A percentile compares a stretch with the other conserved stretches of the same genome.
phyloP scores from a whole-genome alignment of 495 filamentous ascomycete genomes.

The Venustampulla echinocandica region DNA sequence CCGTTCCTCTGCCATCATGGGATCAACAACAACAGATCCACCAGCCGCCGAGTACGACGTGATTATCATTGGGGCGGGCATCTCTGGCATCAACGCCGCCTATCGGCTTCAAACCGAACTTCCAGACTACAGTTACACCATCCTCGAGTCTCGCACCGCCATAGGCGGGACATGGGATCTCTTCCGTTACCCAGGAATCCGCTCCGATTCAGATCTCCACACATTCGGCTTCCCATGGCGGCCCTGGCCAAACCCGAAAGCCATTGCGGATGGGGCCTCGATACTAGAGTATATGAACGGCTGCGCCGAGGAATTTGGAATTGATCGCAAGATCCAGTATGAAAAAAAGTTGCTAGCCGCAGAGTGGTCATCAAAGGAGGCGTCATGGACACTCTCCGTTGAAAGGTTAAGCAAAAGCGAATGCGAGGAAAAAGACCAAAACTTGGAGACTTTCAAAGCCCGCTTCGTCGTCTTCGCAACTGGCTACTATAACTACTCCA shows the following conservation, averaged over 20 bases:
- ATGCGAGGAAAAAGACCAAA: slow-evolving; percentile 33
- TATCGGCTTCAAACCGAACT: slow-evolving; percentile 57
- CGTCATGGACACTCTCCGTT: slow-evolving; percentile 53
- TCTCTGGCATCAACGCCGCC: slow-evolving; percentile 68
- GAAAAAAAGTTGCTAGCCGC: slow-evolving; percentile 44
- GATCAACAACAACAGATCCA: not conserved
- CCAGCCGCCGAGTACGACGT: slow-evolving; percentile 43
- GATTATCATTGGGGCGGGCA: slow-evolving; percentile 62
- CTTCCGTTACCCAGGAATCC: slow-evolving; percentile 62
- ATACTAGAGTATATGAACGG: slow-evolving; percentile 58
- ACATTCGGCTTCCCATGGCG: slow-evolving; percentile 62
- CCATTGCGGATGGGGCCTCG: slow-evolving; percentile 50
- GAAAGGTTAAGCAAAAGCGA: slow-evolving; percentile 40
- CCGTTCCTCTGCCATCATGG: too few species aligned
- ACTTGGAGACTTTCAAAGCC: slow-evolving; percentile 30
- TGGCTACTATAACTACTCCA: slow-evolving; percentile 61
- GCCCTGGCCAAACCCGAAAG: slow-evolving; percentile 50
- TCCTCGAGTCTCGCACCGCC: slow-evolving; percentile 51
- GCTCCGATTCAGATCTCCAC: slow-evolving; percentile 59
- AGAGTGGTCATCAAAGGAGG: slow-evolving; percentile 52
- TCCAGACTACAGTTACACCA: slow-evolving; percentile 45
- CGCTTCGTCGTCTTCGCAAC: slow-evolving; percentile 54
- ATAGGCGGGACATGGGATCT: slow-evolving; percentile 68
- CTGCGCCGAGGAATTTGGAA: slow-evolving; percentile 47
- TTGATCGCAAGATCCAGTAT: slow-evolving; percentile 53